phyloP scores from a whole-genome alignment of 2,329 filamentous ascomycete species.

The Nannizziopsis barbatae region DNA sequence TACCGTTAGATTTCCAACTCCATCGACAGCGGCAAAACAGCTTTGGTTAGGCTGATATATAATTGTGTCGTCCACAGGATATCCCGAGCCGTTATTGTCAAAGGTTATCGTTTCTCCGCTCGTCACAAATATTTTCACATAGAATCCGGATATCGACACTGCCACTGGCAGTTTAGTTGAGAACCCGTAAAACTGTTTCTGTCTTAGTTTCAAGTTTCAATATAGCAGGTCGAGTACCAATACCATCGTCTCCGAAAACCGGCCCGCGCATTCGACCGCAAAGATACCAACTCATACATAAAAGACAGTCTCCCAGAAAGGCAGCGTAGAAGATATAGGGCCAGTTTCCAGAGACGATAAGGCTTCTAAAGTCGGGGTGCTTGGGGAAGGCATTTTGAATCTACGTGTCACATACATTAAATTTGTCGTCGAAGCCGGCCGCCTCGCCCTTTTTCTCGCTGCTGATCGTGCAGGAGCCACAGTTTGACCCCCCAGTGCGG shows the following conservation, averaged over 20 bases:
- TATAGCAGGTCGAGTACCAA: too few species aligned
- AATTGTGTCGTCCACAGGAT: conserved; percentile 13
- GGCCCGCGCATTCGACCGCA: too few species aligned
- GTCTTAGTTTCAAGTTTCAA: not conserved
- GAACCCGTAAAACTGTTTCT: conserved; percentile 12
- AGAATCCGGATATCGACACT: conserved; percentile 11
- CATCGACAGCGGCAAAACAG: conserved; percentile 4
- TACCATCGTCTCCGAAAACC: too few species aligned
- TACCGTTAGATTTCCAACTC: conserved; percentile 7
- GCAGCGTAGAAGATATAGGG: too few species aligned
- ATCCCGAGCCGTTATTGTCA: conserved; percentile 11
- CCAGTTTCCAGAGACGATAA: too few species aligned
- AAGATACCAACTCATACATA: too few species aligned
- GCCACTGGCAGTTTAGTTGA: conserved; percentile 5
- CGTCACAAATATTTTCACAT: conserved; percentile 2
- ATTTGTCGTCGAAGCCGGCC: conserved; percentile 12
- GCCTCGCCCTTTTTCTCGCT: conserved; percentile 10
- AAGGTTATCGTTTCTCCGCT: conserved; percentile 4
- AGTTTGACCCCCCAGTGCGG: conserved; percentile 9
- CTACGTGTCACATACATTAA: conserved; percentile 7
- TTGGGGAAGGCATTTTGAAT: not conserved
- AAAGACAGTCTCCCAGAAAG: too few species aligned
- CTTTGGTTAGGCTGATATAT: conserved; percentile 13
- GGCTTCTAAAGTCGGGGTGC: too few species aligned
- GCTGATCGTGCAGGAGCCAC: conserved; percentile 9